Conservation (phyloP, 352 stramenopile species). For the Sclerospora graminicola region DNA sequence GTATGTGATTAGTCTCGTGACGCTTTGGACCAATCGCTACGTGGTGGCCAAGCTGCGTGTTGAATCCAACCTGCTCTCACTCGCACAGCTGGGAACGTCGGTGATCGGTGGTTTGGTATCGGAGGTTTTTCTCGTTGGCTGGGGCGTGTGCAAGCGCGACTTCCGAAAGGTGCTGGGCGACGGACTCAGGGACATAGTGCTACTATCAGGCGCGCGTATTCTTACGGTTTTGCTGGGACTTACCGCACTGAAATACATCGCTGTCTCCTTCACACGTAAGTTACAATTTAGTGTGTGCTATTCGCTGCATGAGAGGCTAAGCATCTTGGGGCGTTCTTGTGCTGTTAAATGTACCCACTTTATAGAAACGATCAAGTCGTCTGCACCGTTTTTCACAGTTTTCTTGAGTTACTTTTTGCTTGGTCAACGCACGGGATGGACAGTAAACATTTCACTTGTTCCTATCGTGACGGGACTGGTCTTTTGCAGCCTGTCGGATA, state of each 20-base stretch:
- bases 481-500: conserved; percentile 82
- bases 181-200: conserved; percentile 74
- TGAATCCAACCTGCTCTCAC: conserved; percentile 68
- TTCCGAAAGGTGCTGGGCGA: conserved; percentile 41
- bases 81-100: conserved; percentile 71
- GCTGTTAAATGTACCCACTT: conserved; percentile 2
- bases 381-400: conserved; percentile 87
- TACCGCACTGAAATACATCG: conserved; percentile 87
- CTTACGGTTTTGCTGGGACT: conserved; percentile 85
- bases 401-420: conserved; percentile 80
- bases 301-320: conserved; percentile 3
- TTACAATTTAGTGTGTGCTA: not conserved
- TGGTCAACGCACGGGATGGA: conserved; percentile 68
- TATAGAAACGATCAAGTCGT: conserved; percentile 89
- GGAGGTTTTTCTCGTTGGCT: conserved; percentile 67
- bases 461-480: conserved; percentile 81
- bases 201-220: conserved; percentile 73
- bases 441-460: conserved; percentile 77
- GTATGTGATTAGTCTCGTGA: conserved; percentile 72
- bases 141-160: conserved; percentile 37
- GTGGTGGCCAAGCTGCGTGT: conserved; percentile 63
- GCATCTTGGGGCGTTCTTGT: conserved; percentile 3
- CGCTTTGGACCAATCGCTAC: conserved; percentile 80
- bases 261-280: conserved; percentile 84
- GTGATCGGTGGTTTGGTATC: conserved; percentile 56